These are phyloP conservation scores for Solanum ossicruentum DNA, from an alignment of 257 asterid species.

Conservation along the genomic window DNA sequence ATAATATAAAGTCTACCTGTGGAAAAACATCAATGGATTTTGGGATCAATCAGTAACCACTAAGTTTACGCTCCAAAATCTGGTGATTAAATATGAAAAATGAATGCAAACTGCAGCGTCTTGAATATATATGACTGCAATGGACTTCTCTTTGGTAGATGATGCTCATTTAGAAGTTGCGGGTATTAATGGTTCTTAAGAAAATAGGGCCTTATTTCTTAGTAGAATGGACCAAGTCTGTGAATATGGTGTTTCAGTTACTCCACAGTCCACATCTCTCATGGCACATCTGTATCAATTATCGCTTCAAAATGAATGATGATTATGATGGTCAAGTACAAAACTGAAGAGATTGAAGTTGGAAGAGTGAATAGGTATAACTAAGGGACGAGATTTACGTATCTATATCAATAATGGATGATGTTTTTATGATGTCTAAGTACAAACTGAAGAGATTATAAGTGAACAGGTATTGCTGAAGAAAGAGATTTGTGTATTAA, in stretches of 20 bases:
- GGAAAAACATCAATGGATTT: neutral
- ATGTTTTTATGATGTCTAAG: neutral
- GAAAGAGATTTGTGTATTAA: neutral
- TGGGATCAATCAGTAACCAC: neutral
- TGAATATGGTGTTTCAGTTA: neutral
- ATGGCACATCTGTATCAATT: neutral
- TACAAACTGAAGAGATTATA: neutral
- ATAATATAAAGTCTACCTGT: neutral
- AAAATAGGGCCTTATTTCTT: neutral
- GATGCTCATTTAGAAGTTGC: neutral
- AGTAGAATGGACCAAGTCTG: neutral
- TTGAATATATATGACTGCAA: neutral
- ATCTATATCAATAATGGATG: neutral
- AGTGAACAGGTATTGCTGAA: neutral
- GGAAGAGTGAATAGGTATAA: neutral
- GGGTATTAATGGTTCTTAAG: neutral
- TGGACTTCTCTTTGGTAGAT: neutral
- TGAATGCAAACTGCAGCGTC: neutral
- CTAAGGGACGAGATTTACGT: neutral
- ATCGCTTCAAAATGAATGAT: neutral
- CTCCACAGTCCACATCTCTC: neutral
- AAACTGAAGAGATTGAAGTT: neutral
- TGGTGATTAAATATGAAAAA: neutral
- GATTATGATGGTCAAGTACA: neutral
- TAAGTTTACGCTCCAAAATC: neutral